phyloP scores from a whole-genome alignment of 805 yeast species.

The Zygosaccharomyces rouxii region DNA sequence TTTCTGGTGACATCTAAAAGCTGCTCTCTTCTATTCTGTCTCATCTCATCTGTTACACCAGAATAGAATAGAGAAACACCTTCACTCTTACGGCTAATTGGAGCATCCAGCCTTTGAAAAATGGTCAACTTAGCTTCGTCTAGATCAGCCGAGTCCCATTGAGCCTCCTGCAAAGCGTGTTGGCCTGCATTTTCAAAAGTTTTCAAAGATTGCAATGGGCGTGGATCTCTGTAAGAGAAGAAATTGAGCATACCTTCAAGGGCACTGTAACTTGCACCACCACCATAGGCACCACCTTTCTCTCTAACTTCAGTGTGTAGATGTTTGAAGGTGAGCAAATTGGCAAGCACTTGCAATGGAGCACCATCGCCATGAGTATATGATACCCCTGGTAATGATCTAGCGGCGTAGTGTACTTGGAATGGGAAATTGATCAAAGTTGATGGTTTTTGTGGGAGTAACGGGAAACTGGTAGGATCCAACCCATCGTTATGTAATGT shows the following conservation, averaged over 20 bases:
- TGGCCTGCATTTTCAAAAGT: conserved; percentile 53
- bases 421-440: conserved; percentile 70
- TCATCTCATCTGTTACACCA: conserved; percentile 71
- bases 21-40: conserved; percentile 72
- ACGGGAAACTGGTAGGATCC: conserved; percentile 5
- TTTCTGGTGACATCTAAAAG: conserved; percentile 59
- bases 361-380: conserved; percentile 77
- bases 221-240: conserved; percentile 94
- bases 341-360: conserved; percentile 74
- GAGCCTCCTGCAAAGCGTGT: conserved; percentile 41
- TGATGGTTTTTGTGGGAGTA: conserved; percentile 20
- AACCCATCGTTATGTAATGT: conserved; percentile 5
- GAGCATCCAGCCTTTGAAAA: conserved; percentile 90
- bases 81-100: conserved; percentile 73
- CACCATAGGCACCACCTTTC: conserved; percentile 97
- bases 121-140: conserved; percentile 88
- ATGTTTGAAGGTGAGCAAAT: conserved; percentile 72
- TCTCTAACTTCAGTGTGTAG: conserved; percentile 89
- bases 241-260: conserved; percentile 73
- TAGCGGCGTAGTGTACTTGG: conserved; percentile 81
- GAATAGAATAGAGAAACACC: conserved; percentile 63
- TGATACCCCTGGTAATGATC: conserved; percentile 59
- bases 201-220: conserved; percentile 62
- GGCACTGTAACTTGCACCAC: conserved; percentile 82
- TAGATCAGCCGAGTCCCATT: conserved; percentile 61